phyloP scores from a whole-genome alignment of 805 yeast species.

The Candida wancherniae region DNA sequence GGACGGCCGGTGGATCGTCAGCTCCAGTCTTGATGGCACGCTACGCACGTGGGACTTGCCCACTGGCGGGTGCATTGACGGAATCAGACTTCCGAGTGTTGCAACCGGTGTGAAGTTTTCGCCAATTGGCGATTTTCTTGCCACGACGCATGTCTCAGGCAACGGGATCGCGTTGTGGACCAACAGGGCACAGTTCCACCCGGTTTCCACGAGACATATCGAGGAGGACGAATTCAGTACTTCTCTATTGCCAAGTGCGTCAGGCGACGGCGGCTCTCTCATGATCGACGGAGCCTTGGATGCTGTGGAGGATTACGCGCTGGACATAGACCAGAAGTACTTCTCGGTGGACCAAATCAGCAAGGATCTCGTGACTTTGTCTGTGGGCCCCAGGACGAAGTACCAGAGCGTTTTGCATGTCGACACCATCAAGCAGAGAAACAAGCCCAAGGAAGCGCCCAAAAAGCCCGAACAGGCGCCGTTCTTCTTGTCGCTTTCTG shows the following conservation, averaged over 20 bases:
- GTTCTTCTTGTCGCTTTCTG: slow-evolving; percentile 70
- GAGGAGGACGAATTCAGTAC: slow-evolving; percentile 68
- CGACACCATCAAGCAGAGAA: slow-evolving; percentile 79
- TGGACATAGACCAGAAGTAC: slow-evolving; percentile 38
- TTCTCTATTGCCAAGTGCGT: slow-evolving; percentile 63
- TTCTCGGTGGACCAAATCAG: slow-evolving; percentile 60
- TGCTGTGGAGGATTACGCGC: slow-evolving; percentile 26
- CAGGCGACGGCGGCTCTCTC: slow-evolving; percentile 73
- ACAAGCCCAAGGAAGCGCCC: slow-evolving; percentile 85
- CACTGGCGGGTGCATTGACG: slow-evolving; percentile 95
- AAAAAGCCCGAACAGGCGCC: slow-evolving; percentile 76
- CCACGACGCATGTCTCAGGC: slow-evolving; percentile 87
- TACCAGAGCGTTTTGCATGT: slow-evolving; percentile 74
- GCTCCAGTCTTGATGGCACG: slow-evolving; percentile 79
- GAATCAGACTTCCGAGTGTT: slow-evolving; percentile 70
- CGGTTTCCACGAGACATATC: slow-evolving; percentile 69
- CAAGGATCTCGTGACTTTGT: slow-evolving; percentile 61
- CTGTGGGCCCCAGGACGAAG: slow-evolving; percentile 71
- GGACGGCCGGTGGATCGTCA: slow-evolving; percentile 91
- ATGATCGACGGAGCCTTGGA: slow-evolving; percentile 76
- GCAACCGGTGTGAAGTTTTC: slow-evolving; percentile 78
- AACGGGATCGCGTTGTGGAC: slow-evolving; percentile 93
- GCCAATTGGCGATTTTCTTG: slow-evolving; percentile 83
- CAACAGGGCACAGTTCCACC: slow-evolving; percentile 76
- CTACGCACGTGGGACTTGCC: slow-evolving; percentile 97